A percentile compares a stretch with the other conserved stretches of the same genome.
Conservation (phyloP, 768 basidiomycete genomes). For the Pleurotus tuber-regium region DNA sequence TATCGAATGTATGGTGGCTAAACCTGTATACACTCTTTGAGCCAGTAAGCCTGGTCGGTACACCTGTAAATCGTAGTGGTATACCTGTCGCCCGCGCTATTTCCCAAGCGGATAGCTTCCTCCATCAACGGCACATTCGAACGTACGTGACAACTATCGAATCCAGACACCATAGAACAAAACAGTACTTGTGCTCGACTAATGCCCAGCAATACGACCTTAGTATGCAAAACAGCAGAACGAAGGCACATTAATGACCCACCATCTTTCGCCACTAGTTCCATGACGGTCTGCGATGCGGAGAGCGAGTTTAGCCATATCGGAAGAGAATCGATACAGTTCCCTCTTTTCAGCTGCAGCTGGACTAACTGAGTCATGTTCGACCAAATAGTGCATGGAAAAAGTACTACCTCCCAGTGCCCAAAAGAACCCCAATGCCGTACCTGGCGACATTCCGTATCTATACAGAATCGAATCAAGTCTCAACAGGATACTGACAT, state of each 20-base stretch:
- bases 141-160: slow-evolving; percentile 63
- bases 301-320: slow-evolving; percentile 64
- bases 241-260: slow-evolving; percentile 13
- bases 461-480: slow-evolving; percentile 27
- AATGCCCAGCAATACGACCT: slow-evolving; percentile 10
- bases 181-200: slow-evolving; percentile 60
- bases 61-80: neutral
- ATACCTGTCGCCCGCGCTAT: slow-evolving; percentile 66
- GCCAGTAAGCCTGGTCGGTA: neutral
- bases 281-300: slow-evolving; percentile 67
- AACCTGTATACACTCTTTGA: slow-evolving; percentile 57
- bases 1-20: slow-evolving; percentile 54
- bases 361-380: slow-evolving; percentile 20
- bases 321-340: slow-evolving; percentile 64
- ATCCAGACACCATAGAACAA: slow-evolving; percentile 62
- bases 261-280: slow-evolving; percentile 68
- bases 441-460: slow-evolving; percentile 66
- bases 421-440: slow-evolving; percentile 74
- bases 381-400: neutral
- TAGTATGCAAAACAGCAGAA: neutral
- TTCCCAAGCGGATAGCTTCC: slow-evolving; percentile 61
- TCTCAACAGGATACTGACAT: neutral
- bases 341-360: slow-evolving; percentile 61
- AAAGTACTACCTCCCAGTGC: slow-evolving; percentile 50
- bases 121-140: slow-evolving; percentile 59